Percentiles rank a stretch among this genome's conserved stretches.
Evolutionary conservation across 805 yeast species (phyloP).

Genomic region (Torulaspora microellipsoides): DNA sequence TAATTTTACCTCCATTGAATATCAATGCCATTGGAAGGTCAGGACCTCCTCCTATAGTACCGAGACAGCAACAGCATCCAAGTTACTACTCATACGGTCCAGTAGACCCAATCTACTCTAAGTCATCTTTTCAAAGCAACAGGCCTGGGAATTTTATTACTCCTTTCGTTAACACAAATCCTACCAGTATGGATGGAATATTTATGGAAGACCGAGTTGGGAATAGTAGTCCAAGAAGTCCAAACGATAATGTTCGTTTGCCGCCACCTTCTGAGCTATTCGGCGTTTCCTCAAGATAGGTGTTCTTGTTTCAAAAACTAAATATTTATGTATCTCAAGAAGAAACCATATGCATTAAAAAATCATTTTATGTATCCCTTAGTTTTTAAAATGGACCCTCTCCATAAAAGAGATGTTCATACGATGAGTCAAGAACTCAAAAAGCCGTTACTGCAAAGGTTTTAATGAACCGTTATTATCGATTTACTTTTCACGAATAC

Average conservation of each 20-base stretch:
- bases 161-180: background rate
- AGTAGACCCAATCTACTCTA: background rate
- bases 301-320: no score
- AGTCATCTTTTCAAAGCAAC: background rate
- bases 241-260: constrained; percentile 7
- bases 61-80: background rate
- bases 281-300: constrained; percentile 9
- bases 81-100: constrained; percentile 2
- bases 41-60: background rate
- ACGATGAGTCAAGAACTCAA: no score
- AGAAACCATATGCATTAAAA: no score
- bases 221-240: constrained; percentile 3
- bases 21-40: constrained; percentile 3
- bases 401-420: no score
- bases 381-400: no score
- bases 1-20: constrained; percentile 9
- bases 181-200: constrained; percentile 1
- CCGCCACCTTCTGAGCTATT: constrained; percentile 22
- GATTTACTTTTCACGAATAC: no score
- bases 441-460: no score
- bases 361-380: no score
- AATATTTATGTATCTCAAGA: no score
- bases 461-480: no score
- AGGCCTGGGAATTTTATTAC: background rate
- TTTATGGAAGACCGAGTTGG: background rate